Percentiles rank a stretch among this genome's conserved stretches.
Conservation (phyloP, 108 stramenopile species). For the Skeletonema grethae region DNA sequence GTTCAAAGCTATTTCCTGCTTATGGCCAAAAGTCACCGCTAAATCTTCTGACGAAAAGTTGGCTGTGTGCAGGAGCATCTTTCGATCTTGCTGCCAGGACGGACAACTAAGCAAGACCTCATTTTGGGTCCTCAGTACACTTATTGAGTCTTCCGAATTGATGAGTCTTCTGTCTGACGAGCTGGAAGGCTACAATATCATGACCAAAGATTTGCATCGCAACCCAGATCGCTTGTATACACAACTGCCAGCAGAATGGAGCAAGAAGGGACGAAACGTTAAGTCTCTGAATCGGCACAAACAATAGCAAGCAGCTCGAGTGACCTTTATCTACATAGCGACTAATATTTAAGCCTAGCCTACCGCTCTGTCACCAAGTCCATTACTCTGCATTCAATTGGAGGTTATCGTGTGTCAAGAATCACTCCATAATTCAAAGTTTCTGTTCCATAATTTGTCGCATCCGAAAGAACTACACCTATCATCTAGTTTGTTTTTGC, state of each 20-base stretch:
- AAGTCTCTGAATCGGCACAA: constrained; percentile 32
- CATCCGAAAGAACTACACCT: neutral
- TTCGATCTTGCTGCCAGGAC: constrained; percentile 35
- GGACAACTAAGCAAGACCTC: constrained; percentile 39
- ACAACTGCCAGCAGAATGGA: constrained; percentile 34
- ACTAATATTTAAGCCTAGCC: constrained; percentile 1
- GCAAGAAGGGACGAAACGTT: constrained; percentile 23
- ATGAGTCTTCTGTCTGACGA: constrained; percentile 14
- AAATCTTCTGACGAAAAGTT: constrained; percentile 17
- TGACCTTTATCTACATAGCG: neutral
- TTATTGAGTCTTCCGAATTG: constrained; percentile 12
- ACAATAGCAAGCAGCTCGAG: constrained; percentile 6
- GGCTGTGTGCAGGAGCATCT: constrained; percentile 17
- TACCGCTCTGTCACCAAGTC: neutral
- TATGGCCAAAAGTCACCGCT: neutral
- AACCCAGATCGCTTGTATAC: constrained; percentile 24
- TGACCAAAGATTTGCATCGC: constrained; percentile 19
- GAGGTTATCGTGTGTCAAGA: neutral
- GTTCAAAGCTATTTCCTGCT: constrained; percentile 36
- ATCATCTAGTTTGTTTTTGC: constrained; percentile 43
- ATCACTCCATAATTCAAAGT: neutral
- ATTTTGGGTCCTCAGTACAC: constrained; percentile 23
- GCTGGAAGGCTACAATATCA: neutral
- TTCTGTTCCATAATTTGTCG: neutral
- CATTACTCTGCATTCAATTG: neutral